Evolutionary conservation across 352 stramenopile species (phyloP).

Genomic region (Paralagenidium karlingii): DNA sequence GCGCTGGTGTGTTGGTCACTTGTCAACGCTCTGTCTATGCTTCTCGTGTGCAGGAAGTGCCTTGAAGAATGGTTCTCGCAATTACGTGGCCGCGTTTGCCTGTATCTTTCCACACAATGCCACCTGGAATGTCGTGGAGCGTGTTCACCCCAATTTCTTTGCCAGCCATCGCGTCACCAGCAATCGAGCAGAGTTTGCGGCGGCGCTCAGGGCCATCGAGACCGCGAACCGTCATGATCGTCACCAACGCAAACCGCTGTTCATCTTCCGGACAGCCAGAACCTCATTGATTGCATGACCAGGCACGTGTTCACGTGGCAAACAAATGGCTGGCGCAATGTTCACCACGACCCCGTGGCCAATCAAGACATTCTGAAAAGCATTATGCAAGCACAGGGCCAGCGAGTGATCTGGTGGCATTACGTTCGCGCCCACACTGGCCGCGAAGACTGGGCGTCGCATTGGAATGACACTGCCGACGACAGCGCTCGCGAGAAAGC

Average conservation of each 20-base stretch:
- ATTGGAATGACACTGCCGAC: slow-evolving; percentile 59
- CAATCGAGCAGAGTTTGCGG: slow-evolving; percentile 42
- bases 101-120: slow-evolving; percentile 62
- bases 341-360: slow-evolving; percentile 27
- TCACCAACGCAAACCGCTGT: slow-evolving; percentile 16
- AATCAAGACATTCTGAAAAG: slow-evolving; percentile 59
- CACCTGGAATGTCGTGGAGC: slow-evolving; percentile 46
- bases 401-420: slow-evolving; percentile 35
- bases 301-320: slow-evolving; percentile 20
- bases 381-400: slow-evolving; percentile 23
- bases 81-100: slow-evolving; percentile 30
- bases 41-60: slow-evolving; percentile 68
- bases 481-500: slow-evolving; percentile 23
- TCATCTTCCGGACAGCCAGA: slow-evolving; percentile 66
- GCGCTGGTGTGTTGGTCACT: no score
- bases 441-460: slow-evolving; percentile 41
- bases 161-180: no score
- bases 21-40: no score
- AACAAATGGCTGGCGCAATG: no score
- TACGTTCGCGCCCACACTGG: slow-evolving; percentile 55
- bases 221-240: slow-evolving; percentile 43
- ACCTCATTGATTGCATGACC: slow-evolving; percentile 68
- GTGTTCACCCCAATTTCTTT: slow-evolving; percentile 13
- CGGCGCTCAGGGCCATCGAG: slow-evolving; percentile 46
- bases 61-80: slow-evolving; percentile 28